A percentile compares a stretch with the other conserved stretches of the same genome.
Evolutionary conservation across 148 eudicot genomes (phyloP).

Genomic region (Fagopyrum esculentum): DNA sequence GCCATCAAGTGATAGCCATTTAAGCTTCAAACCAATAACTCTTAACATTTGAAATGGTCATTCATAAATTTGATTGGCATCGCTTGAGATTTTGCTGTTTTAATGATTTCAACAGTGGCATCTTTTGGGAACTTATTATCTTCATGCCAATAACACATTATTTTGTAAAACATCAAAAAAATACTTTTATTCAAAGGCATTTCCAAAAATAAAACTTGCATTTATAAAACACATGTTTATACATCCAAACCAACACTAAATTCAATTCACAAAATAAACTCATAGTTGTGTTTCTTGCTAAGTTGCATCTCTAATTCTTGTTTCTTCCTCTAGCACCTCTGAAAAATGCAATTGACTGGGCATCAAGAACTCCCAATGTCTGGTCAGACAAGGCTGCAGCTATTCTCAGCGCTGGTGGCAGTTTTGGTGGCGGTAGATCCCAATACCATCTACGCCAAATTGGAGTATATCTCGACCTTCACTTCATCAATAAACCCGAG

Average conservation of each 20-base stretch:
- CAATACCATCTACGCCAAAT: constrained; percentile 85
- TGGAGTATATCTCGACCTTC: constrained; percentile 69
- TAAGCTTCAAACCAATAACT: too few species aligned
- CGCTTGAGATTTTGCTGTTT: background rate
- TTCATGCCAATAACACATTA: background rate
- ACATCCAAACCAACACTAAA: too few species aligned
- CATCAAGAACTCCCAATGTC: constrained; percentile 68
- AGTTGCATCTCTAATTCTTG: background rate
- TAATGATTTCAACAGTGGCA: background rate
- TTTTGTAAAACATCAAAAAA: too few species aligned
- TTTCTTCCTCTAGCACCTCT: constrained; percentile 32
- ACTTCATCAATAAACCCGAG: constrained; percentile 90
- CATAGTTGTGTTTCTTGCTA: background rate
- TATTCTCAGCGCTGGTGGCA: constrained; percentile 51
- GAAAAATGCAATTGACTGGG: constrained; percentile 91
- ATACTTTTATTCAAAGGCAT: too few species aligned
- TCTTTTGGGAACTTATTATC: background rate
- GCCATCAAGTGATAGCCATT: too few species aligned
- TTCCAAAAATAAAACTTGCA: too few species aligned
- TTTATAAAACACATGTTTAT: too few species aligned
- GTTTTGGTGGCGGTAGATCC: constrained; percentile 44
- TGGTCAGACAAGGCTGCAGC: constrained; percentile 85
- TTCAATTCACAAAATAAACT: background rate
- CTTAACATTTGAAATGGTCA: background rate
- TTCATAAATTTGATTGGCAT: background rate